Evolutionary conservation across 176 grass and related monocot genomes (phyloP), one percentile per base, ranked within the genome.

Genomic region (Urochloa ruziziensis): DNA sequence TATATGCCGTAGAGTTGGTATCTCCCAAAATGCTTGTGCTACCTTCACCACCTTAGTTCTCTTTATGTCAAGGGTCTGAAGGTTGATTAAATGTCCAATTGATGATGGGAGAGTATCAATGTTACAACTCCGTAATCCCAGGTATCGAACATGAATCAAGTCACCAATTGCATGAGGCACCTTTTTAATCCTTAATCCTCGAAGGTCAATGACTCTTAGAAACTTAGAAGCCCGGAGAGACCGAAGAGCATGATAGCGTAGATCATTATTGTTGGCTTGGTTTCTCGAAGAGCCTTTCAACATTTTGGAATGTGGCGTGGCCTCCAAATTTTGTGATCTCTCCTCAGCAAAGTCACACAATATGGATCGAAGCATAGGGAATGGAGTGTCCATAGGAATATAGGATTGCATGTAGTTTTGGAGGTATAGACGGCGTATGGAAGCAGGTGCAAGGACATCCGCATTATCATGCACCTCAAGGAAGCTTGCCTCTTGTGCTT

Each of bases 21-120:
- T 88, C 47, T 65, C n/a, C 86, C 81, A 88, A 4, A 88, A 88
- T 63, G 63, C 52, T 21, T 54, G 6, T 23, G 29, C 7, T 3
- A 88, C 29, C 10, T 84, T 72, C 21, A 29, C 35, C 16, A 75
- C 80, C 14, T 56, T 21, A 7, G 51, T 70, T 17, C 60, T 60
- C 60, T 61, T 34, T 62, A 88, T 82, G 39, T 89, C 87, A 51
- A 89, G 70, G 9, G 82, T 89, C 62, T 89, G 74, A 39, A 89
- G 81, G 65, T 89, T 79, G 60, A 85, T 89, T 10, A 89, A 66
- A 21, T 48, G 46, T 16, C 18, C 32, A 75, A 89, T 73, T 17
- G 66, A 74, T 13, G 82, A 62, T 5, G 87, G 67, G 6, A 89
- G 87, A 18, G 25, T 3, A 29, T 12, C 10, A 34, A 84, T 37